Percentiles rank a stretch among this genome's conserved stretches.
These are phyloP conservation scores for Saccharum hybrid DNA, from an alignment of 202 grass and related monocot genomes.

Conservation along the genomic window DNA sequence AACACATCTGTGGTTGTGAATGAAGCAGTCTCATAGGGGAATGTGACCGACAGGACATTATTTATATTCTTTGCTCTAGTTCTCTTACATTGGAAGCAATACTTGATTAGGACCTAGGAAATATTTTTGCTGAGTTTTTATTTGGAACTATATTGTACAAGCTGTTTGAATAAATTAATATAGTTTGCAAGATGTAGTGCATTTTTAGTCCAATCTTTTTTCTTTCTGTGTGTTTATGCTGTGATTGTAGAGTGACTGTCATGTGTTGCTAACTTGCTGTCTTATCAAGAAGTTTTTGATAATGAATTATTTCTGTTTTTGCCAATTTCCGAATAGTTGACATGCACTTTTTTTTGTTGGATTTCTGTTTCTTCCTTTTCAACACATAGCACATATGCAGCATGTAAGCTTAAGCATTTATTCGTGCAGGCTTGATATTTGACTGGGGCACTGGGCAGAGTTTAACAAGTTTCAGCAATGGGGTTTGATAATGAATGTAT, in stretches of 20 bases:
- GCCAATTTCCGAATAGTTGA: constrained; percentile 1
- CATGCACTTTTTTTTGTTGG: neutral
- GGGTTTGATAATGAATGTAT: constrained; percentile 98
- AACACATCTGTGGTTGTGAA: constrained; percentile 8
- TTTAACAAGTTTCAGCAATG: constrained; percentile 49
- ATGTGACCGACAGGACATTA: neutral
- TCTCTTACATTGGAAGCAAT: constrained; percentile 8
- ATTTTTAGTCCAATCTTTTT: constrained; percentile 1
- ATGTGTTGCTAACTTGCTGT: neutral
- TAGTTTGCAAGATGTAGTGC: neutral
- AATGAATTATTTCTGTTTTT: constrained; percentile 10
- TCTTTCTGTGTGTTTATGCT: constrained; percentile 7
- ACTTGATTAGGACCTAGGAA: constrained; percentile 4
- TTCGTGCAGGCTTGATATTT: constrained; percentile 50
- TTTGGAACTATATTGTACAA: neutral
- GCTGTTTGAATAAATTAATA: neutral
- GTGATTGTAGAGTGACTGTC: constrained; percentile 7
- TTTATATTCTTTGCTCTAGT: neutral
- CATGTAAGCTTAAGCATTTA: constrained; percentile 17
- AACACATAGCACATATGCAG: constrained; percentile 8
- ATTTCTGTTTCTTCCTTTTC: constrained; percentile 6
- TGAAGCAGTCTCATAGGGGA: constrained; percentile 4
- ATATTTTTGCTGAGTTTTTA: too few species aligned
- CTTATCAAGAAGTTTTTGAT: neutral
- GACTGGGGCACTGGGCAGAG: constrained; percentile 17